Conservation (phyloP, 495 filamentous ascomycete species). For the Apiosordaria backusii region DNA sequence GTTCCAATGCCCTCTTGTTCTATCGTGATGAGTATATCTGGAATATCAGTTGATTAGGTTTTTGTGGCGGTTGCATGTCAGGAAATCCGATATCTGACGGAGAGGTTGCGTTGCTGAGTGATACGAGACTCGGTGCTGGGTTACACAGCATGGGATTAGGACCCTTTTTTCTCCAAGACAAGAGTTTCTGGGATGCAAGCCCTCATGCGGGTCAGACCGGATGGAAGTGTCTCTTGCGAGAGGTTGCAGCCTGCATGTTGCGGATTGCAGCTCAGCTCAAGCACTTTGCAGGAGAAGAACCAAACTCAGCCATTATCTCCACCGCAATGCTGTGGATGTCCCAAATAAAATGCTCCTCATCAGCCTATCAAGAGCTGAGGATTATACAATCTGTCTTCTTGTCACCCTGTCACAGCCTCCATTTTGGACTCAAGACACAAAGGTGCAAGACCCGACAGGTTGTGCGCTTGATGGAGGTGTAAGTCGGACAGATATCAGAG, state of each 20-base stretch:
- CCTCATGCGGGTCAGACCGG: slow-evolving; percentile 8
- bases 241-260: background rate
- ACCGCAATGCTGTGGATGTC: background rate
- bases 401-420: background rate
- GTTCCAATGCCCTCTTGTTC: background rate
- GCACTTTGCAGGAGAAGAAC: slow-evolving; percentile 4
- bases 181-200: background rate
- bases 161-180: background rate
- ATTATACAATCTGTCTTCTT: background rate
- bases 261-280: background rate
- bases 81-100: background rate
- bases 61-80: background rate
- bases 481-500: background rate
- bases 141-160: background rate
- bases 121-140: background rate
- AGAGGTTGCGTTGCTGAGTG: background rate
- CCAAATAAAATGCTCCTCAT: background rate
- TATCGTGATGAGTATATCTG: background rate
- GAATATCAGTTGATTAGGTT: background rate
- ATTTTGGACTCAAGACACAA: too few species aligned
- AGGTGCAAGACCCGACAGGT: background rate
- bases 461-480: background rate
- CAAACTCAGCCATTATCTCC: background rate
- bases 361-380: slow-evolving; percentile 6
- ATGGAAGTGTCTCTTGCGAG: background rate